Conservation (phyloP, 345 rosid species). For the Ceriops zippeliana region DNA sequence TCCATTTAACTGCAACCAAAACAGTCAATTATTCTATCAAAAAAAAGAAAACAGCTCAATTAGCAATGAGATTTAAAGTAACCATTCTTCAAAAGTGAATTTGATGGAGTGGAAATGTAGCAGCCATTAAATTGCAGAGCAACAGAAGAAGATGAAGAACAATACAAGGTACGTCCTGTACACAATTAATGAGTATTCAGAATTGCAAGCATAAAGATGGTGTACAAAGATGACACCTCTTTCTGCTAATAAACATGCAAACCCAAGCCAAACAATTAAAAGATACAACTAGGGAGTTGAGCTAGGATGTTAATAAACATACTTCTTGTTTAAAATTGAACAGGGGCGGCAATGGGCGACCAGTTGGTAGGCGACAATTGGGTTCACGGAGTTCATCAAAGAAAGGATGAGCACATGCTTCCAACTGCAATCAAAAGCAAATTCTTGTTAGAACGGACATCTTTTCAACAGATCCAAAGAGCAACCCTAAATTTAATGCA, state of each 20-base stretch:
- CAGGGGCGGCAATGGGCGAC: slow-evolving; percentile 28
- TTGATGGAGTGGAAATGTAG: background rate
- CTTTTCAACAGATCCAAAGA: background rate
- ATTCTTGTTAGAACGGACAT: background rate
- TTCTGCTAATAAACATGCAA: background rate
- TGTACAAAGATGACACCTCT: background rate
- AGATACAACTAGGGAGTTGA: too few species aligned
- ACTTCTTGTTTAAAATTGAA: slow-evolving; percentile 57
- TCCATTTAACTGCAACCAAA: slow-evolving; percentile 47
- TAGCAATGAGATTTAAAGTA: background rate
- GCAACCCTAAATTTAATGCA: background rate
- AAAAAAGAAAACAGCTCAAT: background rate
- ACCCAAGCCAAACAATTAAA: too few species aligned
- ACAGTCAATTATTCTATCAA: background rate
- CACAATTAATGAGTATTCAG: background rate
- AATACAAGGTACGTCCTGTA: background rate
- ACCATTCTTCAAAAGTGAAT: background rate
- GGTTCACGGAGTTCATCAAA: slow-evolving; percentile 39
- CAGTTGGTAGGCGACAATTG: slow-evolving; percentile 30
- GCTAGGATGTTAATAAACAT: slow-evolving; percentile 11
- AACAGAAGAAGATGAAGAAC: background rate
- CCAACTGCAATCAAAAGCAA: slow-evolving; percentile 20
- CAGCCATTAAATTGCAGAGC: background rate
- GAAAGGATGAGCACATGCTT: slow-evolving; percentile 38
- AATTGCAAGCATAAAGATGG: background rate